Base-by-base conservation (phyloP, 345 rosid species). In the Limnanthes douglasii region DNA sequence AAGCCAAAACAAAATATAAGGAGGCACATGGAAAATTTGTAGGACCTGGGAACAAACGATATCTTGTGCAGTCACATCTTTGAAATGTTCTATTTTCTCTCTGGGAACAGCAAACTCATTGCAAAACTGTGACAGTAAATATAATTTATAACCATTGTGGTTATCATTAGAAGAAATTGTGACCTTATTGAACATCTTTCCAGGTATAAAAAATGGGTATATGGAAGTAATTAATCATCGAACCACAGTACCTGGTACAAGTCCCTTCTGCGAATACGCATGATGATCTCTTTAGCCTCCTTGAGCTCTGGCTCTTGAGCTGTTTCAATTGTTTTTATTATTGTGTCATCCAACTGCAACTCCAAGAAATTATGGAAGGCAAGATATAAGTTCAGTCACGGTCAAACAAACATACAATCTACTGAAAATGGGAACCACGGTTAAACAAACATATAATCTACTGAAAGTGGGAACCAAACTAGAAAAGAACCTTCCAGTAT, bases 71-170 rank as follows among this genome's bases (percentile, higher is more conserved):
- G 95, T 78, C 21, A 83, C 84, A 13, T 72, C 54, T 59, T 69
- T 79, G 68, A 79, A 88, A 58, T 88, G 58, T 34, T 76, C 97
- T 28, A 78, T 15, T 34, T 70, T 64, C 45, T 83, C 84, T 60
- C 70, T 88, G 2, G 97, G 95, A 62, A 88, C 95, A 12, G 97
- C 68, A 53, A 71, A 88, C 56, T 83, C 97, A 45, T 83, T 88
- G 56, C 97, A 88, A 50, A 83, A 88, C 97, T 88, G 93, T 54
- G 53, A 58, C 20, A 45, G 11, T 7, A 45, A 11, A n/a, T 18
- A 12, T 18, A 14, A 19, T 10, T 11, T 2, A 32, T 19, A 6
- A 13, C 11, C 13, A 31, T n/a, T 11, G 1, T 9, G 2, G 2
- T 30, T 2, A 29, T 20, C 5, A 15, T 15, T 8, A 43, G 10